These are phyloP conservation scores for Vaccinium vitisidaea DNA, from an alignment of 148 eudicot species.

Conservation along the genomic window DNA sequence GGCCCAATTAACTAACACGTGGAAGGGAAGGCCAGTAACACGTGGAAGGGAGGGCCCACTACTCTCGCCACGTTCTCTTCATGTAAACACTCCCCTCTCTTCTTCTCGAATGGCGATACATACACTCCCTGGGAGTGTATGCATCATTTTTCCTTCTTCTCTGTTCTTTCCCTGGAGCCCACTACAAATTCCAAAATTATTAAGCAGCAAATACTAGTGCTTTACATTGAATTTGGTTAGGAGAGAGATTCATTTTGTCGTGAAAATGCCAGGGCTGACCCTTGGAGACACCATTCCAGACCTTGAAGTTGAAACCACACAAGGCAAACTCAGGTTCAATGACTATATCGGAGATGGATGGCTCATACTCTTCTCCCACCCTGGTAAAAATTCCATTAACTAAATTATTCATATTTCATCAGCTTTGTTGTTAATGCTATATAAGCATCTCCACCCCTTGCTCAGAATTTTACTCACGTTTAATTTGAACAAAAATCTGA, in stretches of 20 bases:
- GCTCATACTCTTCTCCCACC: slow-evolving; percentile 84
- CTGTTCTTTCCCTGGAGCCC: not conserved
- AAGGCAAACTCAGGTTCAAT: slow-evolving; percentile 63
- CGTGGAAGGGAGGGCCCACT: not conserved
- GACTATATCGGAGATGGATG: slow-evolving; percentile 57
- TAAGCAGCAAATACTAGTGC: too few relatives aligned
- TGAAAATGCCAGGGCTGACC: slow-evolving; percentile 73
- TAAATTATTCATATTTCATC: not conserved
- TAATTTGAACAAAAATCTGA: too few relatives aligned
- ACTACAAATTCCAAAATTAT: too few relatives aligned
- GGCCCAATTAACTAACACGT: not conserved
- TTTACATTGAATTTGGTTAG: too few relatives aligned
- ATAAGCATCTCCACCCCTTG: too few relatives aligned
- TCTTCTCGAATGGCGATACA: too few relatives aligned
- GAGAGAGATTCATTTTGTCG: too few relatives aligned
- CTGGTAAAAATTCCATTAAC: slow-evolving; percentile 34
- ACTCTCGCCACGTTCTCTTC: slow-evolving; percentile 22
- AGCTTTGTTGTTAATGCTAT: not conserved
- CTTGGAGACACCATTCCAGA: slow-evolving; percentile 77
- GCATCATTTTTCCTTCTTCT: too few relatives aligned
- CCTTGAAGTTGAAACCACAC: slow-evolving; percentile 70
- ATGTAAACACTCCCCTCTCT: slow-evolving; percentile 2
- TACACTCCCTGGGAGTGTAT: too few relatives aligned
- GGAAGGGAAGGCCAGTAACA: too few relatives aligned
- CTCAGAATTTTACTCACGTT: too few relatives aligned